Base-by-base conservation (phyloP, 371 early-diverging fungal species). In the Chytridium lagenaria region DNA sequence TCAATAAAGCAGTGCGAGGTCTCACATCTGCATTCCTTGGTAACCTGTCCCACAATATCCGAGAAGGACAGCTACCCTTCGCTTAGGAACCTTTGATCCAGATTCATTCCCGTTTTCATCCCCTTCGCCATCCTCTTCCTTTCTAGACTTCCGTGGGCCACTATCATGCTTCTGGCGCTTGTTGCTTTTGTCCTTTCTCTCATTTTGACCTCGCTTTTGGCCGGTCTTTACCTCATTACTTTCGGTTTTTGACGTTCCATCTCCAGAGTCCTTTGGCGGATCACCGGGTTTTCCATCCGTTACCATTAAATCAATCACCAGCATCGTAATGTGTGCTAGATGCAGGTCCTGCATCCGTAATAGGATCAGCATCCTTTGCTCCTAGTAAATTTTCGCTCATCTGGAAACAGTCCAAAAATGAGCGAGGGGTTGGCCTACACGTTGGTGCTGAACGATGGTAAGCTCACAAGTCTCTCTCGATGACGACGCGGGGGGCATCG, bases 11-110 rank as follows among this genome's bases (percentile, higher is more conserved):
- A 23, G 30, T 23, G 7, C 22, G 7, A 7, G 26, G 7, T 30
- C 57, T 30, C 36, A 63, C 63, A 93, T 84, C 79, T 98, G 98
- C 96, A 98, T 94, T 34, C 99, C 99, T 70, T 93, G 91, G 84
- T 94, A 99, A 0, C 91, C 93, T n/a, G 95, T 90, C 2, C 99
- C 99, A 77, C 93, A 93, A 81, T 92, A 99, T 3, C 96, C 94
- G 77, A 98, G 78, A 59, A 97, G 74, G 1, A 97, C 76, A 0
- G 95, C 98, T 0, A 95, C 92, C 70, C 93, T 93, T 51, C 89
- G 87, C 84, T 99, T 99, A 23, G 95, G 94, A 26, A 30, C 3
- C 30, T 67, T 50, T 19, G 64, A 33, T 64, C 36, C 39, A 26
- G n/a, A n/a, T n/a, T n/a, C n/a, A n/a, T n/a, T n/a, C n/a, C n/a